Percentiles rank a stretch among this genome's conserved stretches.
phyloP scores from a whole-genome alignment of 2,329 filamentous ascomycete species.

The Didymella sp. region DNA sequence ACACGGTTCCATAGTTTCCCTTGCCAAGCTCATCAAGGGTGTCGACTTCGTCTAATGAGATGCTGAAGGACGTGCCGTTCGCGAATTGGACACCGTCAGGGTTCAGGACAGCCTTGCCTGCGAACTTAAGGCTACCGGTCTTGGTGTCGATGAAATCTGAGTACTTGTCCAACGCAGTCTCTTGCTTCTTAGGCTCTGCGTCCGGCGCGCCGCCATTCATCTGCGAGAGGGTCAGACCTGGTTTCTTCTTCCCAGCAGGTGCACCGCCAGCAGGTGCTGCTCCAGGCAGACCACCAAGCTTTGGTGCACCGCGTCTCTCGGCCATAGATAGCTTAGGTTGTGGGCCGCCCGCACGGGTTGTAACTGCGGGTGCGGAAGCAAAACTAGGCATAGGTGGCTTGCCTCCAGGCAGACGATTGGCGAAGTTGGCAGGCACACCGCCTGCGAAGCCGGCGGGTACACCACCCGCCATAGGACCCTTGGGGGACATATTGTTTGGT shows the following conservation, averaged over 20 bases:
- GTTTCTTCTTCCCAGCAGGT: slow-evolving; percentile 50
- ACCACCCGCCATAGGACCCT: slow-evolving; percentile 45
- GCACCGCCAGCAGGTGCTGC: slow-evolving; percentile 33
- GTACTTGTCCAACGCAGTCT: slow-evolving; percentile 68
- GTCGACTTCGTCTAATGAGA: slow-evolving; percentile 94
- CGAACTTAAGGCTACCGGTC: slow-evolving; percentile 89
- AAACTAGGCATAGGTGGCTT: slow-evolving; percentile 53
- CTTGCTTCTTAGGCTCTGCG: slow-evolving; percentile 43
- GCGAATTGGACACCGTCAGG: slow-evolving; percentile 91
- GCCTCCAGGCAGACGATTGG: slow-evolving; percentile 40
- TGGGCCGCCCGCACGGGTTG: slow-evolving; percentile 53
- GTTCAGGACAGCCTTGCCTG: slow-evolving; percentile 89
- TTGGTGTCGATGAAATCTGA: slow-evolving; percentile 89
- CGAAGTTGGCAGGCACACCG: slow-evolving; percentile 55
- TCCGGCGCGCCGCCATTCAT: slow-evolving; percentile 48
- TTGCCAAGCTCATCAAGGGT: slow-evolving; percentile 93
- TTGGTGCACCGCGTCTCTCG: slow-evolving; percentile 60
- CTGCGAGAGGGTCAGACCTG: slow-evolving; percentile 53
- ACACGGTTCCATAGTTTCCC: slow-evolving; percentile 97
- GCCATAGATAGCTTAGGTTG: slow-evolving; percentile 67
- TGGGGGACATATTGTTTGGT: slow-evolving; percentile 22
- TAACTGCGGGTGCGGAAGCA: slow-evolving; percentile 58
- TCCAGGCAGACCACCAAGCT: slow-evolving; percentile 56
- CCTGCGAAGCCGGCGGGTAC: slow-evolving; percentile 53
- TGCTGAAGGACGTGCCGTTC: slow-evolving; percentile 86